Percentiles rank a stretch among this genome's conserved stretches.
Evolutionary conservation across 768 basidiomycete genomes (phyloP).

Genomic region (Suillus tomentosus): DNA sequence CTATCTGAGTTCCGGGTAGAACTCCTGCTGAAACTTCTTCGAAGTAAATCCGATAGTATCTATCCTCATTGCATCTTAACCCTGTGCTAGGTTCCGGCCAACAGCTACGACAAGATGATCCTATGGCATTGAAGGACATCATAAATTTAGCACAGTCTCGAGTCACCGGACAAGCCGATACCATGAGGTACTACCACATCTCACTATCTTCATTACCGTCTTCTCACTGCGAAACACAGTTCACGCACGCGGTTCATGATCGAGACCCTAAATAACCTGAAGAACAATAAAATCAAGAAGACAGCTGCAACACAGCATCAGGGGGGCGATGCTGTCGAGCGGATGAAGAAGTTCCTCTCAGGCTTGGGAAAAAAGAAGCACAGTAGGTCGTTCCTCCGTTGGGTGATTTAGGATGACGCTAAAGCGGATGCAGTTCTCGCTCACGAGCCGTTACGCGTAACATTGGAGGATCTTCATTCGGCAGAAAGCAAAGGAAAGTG

Average conservation of each 20-base stretch:
- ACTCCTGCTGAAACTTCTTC: conserved; percentile 78
- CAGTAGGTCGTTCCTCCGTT: conserved; percentile 39
- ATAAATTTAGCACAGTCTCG: conserved; percentile 79
- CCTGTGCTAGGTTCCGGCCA: conserved; percentile 78
- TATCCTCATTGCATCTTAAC: not conserved
- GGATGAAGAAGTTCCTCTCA: conserved; percentile 86
- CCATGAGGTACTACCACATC: conserved; percentile 48
- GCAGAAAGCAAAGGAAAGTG: conserved; percentile 92
- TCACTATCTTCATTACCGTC: not conserved
- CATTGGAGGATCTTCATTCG: conserved; percentile 80
- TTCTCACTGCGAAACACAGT: conserved; percentile 39
- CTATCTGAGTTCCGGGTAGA: conserved; percentile 85
- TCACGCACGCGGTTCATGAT: conserved; percentile 95
- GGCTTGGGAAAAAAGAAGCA: conserved; percentile 77
- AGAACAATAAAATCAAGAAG: conserved; percentile 84
- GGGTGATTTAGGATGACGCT: not conserved
- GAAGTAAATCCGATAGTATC: conserved; percentile 52
- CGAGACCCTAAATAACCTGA: conserved; percentile 88
- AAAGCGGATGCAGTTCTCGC: conserved; percentile 58
- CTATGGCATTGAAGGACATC: conserved; percentile 89
- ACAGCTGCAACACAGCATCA: conserved; percentile 64
- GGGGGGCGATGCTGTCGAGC: conserved; percentile 72
- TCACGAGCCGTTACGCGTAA: conserved; percentile 85
- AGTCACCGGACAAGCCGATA: conserved; percentile 50
- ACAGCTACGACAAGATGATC: conserved; percentile 91